These are phyloP conservation scores for Pleoardoris graminearum DNA, from an alignment of 2,329 filamentous ascomycete species.

Conservation along the genomic window DNA sequence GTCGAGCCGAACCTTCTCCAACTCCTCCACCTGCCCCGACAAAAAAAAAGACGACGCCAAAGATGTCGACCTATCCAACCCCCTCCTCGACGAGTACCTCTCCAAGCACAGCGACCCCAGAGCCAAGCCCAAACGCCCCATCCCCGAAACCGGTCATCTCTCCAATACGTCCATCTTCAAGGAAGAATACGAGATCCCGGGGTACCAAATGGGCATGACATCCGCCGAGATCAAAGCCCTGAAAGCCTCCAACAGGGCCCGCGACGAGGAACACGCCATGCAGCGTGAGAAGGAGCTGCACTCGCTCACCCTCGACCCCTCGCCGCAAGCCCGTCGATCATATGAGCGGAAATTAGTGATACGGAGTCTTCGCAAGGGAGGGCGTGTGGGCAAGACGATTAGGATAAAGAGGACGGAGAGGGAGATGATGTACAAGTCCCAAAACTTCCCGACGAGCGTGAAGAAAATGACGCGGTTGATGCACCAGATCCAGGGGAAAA, in stretches of 20 bases:
- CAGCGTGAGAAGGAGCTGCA: slow-evolving; percentile 50
- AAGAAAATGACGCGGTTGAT: slow-evolving; percentile 91
- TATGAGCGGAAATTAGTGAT: slow-evolving; percentile 88
- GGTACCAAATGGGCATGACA: slow-evolving; percentile 23
- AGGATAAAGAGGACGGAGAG: slow-evolving; percentile 69
- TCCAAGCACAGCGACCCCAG: slow-evolving; percentile 20
- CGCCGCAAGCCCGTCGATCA: slow-evolving; percentile 68
- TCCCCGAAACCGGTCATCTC: slow-evolving; percentile 21
- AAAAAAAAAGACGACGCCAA: slow-evolving; percentile 2
- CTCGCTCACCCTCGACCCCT: slow-evolving; percentile 71
- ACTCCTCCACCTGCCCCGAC: slow-evolving; percentile 3
- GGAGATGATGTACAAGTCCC: slow-evolving; percentile 63
- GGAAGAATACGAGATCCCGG: slow-evolving; percentile 31
- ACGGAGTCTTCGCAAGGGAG: slow-evolving; percentile 67
- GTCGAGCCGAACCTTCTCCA: slow-evolving; percentile 20
- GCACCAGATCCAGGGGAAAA: slow-evolving; percentile 88
- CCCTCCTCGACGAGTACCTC: slow-evolving; percentile 65
- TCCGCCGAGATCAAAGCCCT: slow-evolving; percentile 19
- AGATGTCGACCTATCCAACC: slow-evolving; percentile 48
- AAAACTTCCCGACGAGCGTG: slow-evolving; percentile 77
- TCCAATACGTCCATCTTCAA: slow-evolving; percentile 29
- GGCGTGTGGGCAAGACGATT: slow-evolving; percentile 65
- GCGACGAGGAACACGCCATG: slow-evolving; percentile 5
- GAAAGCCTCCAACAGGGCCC: slow-evolving; percentile 15
- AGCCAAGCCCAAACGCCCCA: slow-evolving; percentile 10